Base-by-base conservation (phyloP, 169 alveolate genomes). In the Theileria annulata region DNA sequence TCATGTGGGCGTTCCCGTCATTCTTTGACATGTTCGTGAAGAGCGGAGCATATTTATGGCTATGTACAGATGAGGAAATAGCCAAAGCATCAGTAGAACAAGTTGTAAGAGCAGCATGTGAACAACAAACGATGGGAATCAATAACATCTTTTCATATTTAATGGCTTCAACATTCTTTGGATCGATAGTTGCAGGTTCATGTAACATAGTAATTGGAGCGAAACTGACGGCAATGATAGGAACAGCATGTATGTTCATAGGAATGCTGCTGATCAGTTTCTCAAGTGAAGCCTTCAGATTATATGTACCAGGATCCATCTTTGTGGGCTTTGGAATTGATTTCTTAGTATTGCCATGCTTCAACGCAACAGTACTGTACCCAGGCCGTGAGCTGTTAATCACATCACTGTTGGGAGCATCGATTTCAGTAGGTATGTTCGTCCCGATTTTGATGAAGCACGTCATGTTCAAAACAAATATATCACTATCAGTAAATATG, bases 11-110 rank as follows among this genome's bases (percentile, higher is more conserved):
- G 48, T 69, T n/a, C 13, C 75, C 77, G 49, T 33, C 77, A 4
- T 69, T 69, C 49, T 79, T 78, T 3, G 79, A 86, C 35, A 71
- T 86, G 73, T 54, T 86, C 63, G 66, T 86, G 71, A 30, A 82
- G 66, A 81, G 80, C 10, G 92, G 78, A 23, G 91, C 92, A 3
- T 86, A 76, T 71, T 30, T 63, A 49, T 86, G 92, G 92, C 59
- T 76, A 56, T 86, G 92, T 47, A 75, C 75, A 17, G 48, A 80
- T 42, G 64, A 23, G 12, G 78, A 19, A 27, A 8, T 35, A 5
- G 77, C 56, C 23, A 25, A 25, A n/a, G 3, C 27, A 12, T 17
- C 12, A 72, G 15, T 66, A n/a, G 80, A 72, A 19, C 3, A 35
- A 8, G 47, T 35, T 5, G 47, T 35, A 35, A 35, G 8, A 35